Conservation (phyloP, 2,329 filamentous ascomycete species). For the Lasiodiplodia gonubiensis region DNA sequence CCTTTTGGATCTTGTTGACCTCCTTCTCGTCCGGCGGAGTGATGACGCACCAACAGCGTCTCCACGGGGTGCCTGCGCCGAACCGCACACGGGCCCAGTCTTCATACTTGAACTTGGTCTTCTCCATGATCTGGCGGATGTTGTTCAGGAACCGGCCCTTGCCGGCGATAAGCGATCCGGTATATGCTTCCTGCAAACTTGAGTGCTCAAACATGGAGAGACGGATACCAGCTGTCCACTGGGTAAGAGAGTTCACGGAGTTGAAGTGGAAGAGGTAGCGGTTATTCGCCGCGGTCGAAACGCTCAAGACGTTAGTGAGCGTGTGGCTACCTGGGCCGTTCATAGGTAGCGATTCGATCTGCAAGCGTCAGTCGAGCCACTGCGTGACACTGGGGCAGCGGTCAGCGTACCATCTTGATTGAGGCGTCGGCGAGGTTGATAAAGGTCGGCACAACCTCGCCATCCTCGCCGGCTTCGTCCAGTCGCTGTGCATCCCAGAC, state of each 20-base stretch:
- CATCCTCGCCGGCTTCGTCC: slow-evolving; percentile 83
- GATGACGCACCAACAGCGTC: slow-evolving; percentile 95
- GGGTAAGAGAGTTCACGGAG: slow-evolving; percentile 86
- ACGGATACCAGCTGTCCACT: slow-evolving; percentile 95
- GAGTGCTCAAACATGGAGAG: slow-evolving; percentile 94
- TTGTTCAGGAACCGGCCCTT: slow-evolving; percentile 91
- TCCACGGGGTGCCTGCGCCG: slow-evolving; percentile 93
- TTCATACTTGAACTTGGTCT: slow-evolving; percentile 75
- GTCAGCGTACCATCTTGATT: slow-evolving; percentile 82
- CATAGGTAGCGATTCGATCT: slow-evolving; percentile 78
- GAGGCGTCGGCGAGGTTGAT: slow-evolving; percentile 97
- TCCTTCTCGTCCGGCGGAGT: slow-evolving; percentile 94
- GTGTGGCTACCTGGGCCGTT: slow-evolving; percentile 77
- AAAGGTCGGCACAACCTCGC: slow-evolving; percentile 86
- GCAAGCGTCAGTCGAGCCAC: neutral
- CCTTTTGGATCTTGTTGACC: slow-evolving; percentile 80
- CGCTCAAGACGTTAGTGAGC: slow-evolving; percentile 91
- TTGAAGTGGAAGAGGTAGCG: slow-evolving; percentile 96
- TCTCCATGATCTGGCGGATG: slow-evolving; percentile 87
- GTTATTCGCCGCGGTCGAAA: slow-evolving; percentile 94
- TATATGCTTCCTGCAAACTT: slow-evolving; percentile 94
- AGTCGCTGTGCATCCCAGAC: slow-evolving; percentile 94
- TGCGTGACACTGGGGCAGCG: neutral
- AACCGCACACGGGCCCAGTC: slow-evolving; percentile 97
- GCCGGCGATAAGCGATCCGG: slow-evolving; percentile 90